Evolutionary conservation across 306 rosid species (phyloP), one percentile per base, ranked within the genome.

Genomic region (Psophocarpus tetragonolobus): DNA sequence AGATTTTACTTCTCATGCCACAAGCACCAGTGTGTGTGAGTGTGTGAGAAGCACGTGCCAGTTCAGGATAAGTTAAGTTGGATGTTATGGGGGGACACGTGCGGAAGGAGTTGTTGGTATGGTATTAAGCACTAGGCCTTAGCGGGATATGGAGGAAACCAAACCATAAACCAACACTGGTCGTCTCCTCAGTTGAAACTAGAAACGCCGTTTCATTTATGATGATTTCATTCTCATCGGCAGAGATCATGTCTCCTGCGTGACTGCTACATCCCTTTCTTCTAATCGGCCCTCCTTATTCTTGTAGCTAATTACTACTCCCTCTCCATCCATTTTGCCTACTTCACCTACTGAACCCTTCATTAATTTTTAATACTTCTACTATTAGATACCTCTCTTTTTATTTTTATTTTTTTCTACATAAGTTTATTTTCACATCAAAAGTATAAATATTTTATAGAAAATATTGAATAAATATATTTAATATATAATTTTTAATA

Each of bases 191-290:
- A n/a, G n/a, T 75, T 75, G n/a, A 2, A 61, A 44, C n/a, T 23
- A 6, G 79, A 47, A 75, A 29, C 39, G 27, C 51, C 80, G 38
- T 0, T 5, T 4, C 5, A 47, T 74, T 75, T 24, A 41, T 69
- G 24, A 58, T 29, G 2, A 39, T 30, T 60, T 47, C 51, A 35
- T 45, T 62, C 9, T 44, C 54, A 9, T 17, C 2, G 17, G 13
- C 18, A 26, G 60, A 15, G 27, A n/a, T 75, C 80, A 76, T 64
- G 80, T 33, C 33, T 76, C 26, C 39, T 76, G 73, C 80, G 73
- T 76, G 80, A 75, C 73, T 14, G 33, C 72, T 6, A 13, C 71
- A 7, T 13, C 62, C 13, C 11, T n/a, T 27, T 30, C 30, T 10
- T 53, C 35, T 15, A 63, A 8, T 41, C 53, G 20, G 23, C 53